Evolutionary conservation across 352 stramenopile genomes (phyloP), one percentile per base, ranked within the genome.

Genomic region (Phytopythium aichiense): DNA sequence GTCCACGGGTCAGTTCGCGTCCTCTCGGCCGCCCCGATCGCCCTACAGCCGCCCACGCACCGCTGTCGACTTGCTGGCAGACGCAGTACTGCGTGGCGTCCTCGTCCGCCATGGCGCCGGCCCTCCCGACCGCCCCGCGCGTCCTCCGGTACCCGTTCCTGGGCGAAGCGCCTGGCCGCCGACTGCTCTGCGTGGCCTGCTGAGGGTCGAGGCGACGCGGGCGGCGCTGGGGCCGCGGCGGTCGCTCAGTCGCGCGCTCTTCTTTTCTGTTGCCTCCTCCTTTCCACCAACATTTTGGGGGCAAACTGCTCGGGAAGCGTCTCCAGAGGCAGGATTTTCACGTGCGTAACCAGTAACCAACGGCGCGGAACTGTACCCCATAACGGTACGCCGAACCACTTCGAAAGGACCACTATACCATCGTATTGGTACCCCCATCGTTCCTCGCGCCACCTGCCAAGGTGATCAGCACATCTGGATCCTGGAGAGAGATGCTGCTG

Each of bases 61-160:
- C 84, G 67, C 77, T 86, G 65, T 95, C 85, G 4, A 73, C 62
- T 73, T 94, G 83, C 61, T 89, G 81, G 56, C 87, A 96, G 43
- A 96, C 73, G 77, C 87, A 96, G 75, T 96, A 96, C 53, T 73
- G 71, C 66, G 77, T 79, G 58, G 70, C 68, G 56, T 81, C 70
- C 76, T 83, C 87, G 57, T 48, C 55, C 18, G 45, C 54, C 62
- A 58, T 43, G 52, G 12, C 42, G 40, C 25, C 37, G 31, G 20
- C 51, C 1, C 15, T 31, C 30, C 6, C 28, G 28, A n/a, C 2
- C 31, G 25, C 40, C 49, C 37, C 5, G 12, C 15, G 25, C 11
- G 50, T 20, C 28, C 30, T 31, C 30, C 8, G 18, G 30, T 18
- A 18, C 30, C 23, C 46, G 20, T 51, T 22, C 22, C 35, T 40